Evolutionary conservation across 441 rosid genomes (phyloP).

Genomic region (Pelargonium cotyledonis): DNA sequence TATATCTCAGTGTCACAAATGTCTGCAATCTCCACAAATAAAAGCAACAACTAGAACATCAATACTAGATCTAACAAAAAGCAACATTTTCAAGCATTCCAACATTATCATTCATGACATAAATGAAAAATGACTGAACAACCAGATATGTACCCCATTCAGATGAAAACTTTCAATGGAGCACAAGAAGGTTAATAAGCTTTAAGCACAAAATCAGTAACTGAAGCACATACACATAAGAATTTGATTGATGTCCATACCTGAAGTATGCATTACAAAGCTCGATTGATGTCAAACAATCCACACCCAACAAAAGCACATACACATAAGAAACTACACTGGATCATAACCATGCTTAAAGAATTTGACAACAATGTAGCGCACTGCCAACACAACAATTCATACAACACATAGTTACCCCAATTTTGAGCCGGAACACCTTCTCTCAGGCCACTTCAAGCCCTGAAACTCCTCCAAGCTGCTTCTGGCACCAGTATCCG

Average conservation of each 20-base stretch:
- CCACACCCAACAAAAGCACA: constrained; percentile 4
- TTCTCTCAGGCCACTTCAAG: constrained; percentile 30
- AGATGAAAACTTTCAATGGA: not conserved
- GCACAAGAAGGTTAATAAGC: not conserved
- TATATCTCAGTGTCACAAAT: constrained; percentile 45
- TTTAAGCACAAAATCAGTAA: not conserved
- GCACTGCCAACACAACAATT: not conserved
- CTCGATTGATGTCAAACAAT: constrained; percentile 8
- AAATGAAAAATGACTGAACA: not conserved
- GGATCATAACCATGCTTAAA: not conserved
- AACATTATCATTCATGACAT: not conserved
- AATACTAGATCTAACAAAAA: not conserved
- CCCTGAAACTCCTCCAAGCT: constrained; percentile 53
- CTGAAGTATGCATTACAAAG: no score
- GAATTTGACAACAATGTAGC: not conserved
- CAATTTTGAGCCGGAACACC: constrained; percentile 38
- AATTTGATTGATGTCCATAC: no score
- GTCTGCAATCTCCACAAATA: constrained; percentile 36
- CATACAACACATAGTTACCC: constrained; percentile 35
- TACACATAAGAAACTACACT: not conserved
- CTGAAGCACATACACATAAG: no score
- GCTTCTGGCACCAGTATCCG: constrained; percentile 68
- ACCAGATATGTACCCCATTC: not conserved
- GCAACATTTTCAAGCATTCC: not conserved
- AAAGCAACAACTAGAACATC: not conserved